These are phyloP conservation scores for Raddia guianensis DNA, from an alignment of 176 grass and related monocot species.

Conservation along the genomic window DNA sequence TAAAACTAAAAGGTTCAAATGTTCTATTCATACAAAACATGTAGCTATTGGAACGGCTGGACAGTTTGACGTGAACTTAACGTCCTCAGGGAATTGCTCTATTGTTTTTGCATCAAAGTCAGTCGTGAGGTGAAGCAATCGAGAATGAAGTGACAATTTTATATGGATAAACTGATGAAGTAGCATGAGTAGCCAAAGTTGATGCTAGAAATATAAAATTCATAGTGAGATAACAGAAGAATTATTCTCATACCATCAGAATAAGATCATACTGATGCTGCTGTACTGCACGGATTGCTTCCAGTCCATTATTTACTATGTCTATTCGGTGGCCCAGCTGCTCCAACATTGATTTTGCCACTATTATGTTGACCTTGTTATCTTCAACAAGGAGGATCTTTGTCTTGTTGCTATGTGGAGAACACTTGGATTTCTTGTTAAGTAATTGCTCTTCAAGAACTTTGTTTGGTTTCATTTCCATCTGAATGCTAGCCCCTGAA, in stretches of 20 bases:
- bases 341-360: constrained; percentile 89
- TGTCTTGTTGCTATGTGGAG: constrained; percentile 36
- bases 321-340: constrained; percentile 72
- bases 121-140: constrained; percentile 26
- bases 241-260: constrained; percentile 68
- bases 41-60: neutral
- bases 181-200: constrained; percentile 17
- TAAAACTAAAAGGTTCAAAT: neutral
- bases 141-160: constrained; percentile 15
- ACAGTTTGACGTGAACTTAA: constrained; percentile 31
- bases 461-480: constrained; percentile 36
- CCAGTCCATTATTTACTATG: constrained; percentile 81
- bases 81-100: neutral
- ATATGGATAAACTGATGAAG: constrained; percentile 26
- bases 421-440: constrained; percentile 56
- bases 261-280: constrained; percentile 72
- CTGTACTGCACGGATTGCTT: constrained; percentile 84
- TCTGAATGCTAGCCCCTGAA: constrained; percentile 44
- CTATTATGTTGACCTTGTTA: constrained; percentile 90
- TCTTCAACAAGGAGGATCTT: constrained; percentile 94
- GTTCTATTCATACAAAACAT: constrained; percentile 15
- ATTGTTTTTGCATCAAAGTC: constrained; percentile 31
- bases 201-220: constrained; percentile 23
- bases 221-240: constrained; percentile 22
- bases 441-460: constrained; percentile 35